Evolutionary conservation across 176 grass and related monocot species (phyloP).

Genomic region (Eragrostis nindensis): DNA sequence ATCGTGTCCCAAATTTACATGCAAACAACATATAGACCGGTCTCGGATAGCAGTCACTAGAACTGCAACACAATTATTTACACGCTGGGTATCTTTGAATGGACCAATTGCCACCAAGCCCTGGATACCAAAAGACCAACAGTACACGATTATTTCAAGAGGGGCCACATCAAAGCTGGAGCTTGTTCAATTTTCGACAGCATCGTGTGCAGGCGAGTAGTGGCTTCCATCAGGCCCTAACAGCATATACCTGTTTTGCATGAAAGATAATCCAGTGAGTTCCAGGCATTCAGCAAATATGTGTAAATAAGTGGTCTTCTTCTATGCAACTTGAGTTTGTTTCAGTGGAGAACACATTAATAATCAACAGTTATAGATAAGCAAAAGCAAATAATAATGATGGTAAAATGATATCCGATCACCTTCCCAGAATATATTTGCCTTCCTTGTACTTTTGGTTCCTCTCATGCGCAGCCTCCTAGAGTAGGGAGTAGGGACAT

Average conservation of each 20-base stretch:
- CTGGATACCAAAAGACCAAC: neutral
- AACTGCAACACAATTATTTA: neutral
- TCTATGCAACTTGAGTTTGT: neutral
- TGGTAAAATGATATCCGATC: constrained; percentile 8
- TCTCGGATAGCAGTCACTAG: neutral
- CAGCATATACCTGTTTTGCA: constrained; percentile 64
- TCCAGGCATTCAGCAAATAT: neutral
- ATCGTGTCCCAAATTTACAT: neutral
- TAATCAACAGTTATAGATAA: neutral
- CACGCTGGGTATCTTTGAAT: constrained; percentile 18
- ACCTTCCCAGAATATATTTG: constrained; percentile 90
- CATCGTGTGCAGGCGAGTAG: constrained; percentile 50
- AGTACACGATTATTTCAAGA: constrained; percentile 21
- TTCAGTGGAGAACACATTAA: neutral
- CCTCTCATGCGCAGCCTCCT: constrained; percentile 65
- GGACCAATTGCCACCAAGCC: constrained; percentile 22
- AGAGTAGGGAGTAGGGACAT: constrained; percentile 37
- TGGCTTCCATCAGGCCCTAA: constrained; percentile 63
- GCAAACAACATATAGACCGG: no score
- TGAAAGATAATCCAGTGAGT: constrained; percentile 21
- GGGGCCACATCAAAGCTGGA: neutral
- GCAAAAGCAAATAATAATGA: neutral
- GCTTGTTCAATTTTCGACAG: neutral
- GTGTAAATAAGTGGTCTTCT: neutral
- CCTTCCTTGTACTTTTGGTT: constrained; percentile 92